Evolutionary conservation across 1,139 yeast species (phyloP), one percentile per base, ranked within the genome.

Genomic region (Kluyveromyces sp.): DNA sequence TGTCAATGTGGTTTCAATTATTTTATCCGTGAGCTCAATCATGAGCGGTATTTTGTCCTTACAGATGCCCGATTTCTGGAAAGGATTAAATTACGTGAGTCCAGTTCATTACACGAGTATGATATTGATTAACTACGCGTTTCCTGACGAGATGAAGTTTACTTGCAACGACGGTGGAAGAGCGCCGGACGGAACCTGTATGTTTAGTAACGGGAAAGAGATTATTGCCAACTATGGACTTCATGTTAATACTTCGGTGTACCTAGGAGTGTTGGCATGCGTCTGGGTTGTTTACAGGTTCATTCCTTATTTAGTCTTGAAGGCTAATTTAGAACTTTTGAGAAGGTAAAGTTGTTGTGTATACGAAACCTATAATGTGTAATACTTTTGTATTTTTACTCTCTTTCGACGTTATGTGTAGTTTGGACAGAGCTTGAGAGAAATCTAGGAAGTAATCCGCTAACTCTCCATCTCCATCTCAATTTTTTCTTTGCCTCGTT

Each of bases 1-100:
- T 0, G 77, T 84, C 19, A 85, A 83, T 55, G 64, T 85, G 4
- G 74, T 86, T 39, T 73, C 88, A 0, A 74, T 78, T 8, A 58
- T 83, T 28, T 64, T 83, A 40, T 74, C 84, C 3, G 66, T 85
- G 46, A 92, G 89, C 6, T 75, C 83, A 15, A 77, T 83, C 54
- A 83, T 86, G 94, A 86, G 87, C 3, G 96, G 95, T n/a, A 70
- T 89, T 4, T 74, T 87, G 80, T 82, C 95, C 0, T 65, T 84
- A 51, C 71, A 80, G 30, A 77, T 86, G 82, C 87, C 87, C 6
- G 66, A 65, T 1, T 77, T 86, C 43, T 73, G 86, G 57, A 70
- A 70, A 50, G 94, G 80, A 0, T 65, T 83, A 60, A 86, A 85
- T 61, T 86, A 78, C 65, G 54, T 83, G 12, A 81, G 79, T 44